A percentile compares a stretch with the other conserved stretches of the same genome.
Conservation (phyloP, 805 yeast genomes). For the Suhomyces kilbournensis region DNA sequence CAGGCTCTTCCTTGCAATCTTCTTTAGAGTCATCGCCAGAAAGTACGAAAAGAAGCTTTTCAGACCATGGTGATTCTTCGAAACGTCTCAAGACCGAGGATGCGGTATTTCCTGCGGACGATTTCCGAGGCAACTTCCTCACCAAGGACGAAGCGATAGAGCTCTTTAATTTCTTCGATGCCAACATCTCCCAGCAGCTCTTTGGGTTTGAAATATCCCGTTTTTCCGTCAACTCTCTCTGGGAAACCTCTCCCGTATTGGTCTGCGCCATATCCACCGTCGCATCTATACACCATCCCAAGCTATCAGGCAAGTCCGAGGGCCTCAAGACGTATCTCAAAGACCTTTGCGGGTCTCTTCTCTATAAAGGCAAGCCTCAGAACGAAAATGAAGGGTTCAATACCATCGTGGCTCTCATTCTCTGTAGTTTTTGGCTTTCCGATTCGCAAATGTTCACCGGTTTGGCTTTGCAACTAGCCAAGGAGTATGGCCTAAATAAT, state of each 20-base stretch:
- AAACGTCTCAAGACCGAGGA: neutral
- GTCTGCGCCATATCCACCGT: constrained; percentile 60
- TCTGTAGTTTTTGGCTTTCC: constrained; percentile 69
- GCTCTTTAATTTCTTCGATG: constrained; percentile 50
- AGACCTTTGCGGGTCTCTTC: constrained; percentile 31
- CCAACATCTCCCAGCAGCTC: constrained; percentile 57
- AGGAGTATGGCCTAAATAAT: constrained; percentile 46
- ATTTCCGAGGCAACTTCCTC: constrained; percentile 38
- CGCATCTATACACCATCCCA: constrained; percentile 59
- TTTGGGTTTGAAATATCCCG: constrained; percentile 61
- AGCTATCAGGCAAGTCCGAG: constrained; percentile 26
- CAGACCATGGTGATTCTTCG: too few species aligned
- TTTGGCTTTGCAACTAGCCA: constrained; percentile 63
- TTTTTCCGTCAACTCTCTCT: constrained; percentile 46
- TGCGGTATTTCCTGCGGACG: constrained; percentile 17
- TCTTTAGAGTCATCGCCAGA: neutral
- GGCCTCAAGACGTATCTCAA: constrained; percentile 30
- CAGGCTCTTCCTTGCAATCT: neutral
- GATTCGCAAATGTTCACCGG: constrained; percentile 66
- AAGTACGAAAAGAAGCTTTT: too few species aligned
- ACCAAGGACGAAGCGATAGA: constrained; percentile 42
- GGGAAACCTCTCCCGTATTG: constrained; percentile 56
- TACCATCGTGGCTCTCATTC: constrained; percentile 59
- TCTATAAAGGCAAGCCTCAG: constrained; percentile 36
- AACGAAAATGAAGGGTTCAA: constrained; percentile 52